Conservation (phyloP, 2,329 filamentous ascomycete species). For the Cladophialophora psammophila region DNA sequence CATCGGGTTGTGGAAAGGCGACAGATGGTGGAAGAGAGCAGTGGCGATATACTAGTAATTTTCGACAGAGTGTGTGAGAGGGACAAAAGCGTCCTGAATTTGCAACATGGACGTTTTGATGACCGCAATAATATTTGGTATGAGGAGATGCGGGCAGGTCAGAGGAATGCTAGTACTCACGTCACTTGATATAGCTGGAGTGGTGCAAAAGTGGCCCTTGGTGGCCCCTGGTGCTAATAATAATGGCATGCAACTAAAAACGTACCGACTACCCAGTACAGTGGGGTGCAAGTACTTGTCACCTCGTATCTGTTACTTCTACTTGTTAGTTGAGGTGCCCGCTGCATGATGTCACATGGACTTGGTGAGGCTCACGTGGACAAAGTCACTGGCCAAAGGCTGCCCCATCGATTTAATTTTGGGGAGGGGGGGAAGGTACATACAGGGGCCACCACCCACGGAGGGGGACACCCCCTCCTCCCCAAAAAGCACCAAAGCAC, state of each 20-base stretch:
- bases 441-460: neutral
- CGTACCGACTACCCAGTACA: neutral
- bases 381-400: neutral
- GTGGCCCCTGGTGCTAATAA: neutral
- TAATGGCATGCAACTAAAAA: neutral
- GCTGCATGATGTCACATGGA: conserved; percentile 7
- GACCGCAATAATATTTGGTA: neutral
- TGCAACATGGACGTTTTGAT: neutral
- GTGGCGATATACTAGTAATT: conserved; percentile 39
- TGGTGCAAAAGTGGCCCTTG: neutral
- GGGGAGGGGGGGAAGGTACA: no score
- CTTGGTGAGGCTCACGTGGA: no score
- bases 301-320: no score
- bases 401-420: conserved; percentile 8
- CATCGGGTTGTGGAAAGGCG: conserved; percentile 38
- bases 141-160: neutral
- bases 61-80: neutral
- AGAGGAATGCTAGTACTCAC: neutral
- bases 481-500: no score
- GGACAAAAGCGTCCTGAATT: neutral
- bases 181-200: neutral
- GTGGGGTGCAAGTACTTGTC: no score
- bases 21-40: conserved; percentile 40
- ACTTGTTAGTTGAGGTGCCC: neutral
- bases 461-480: no score